Percentiles rank a stretch among this genome's conserved stretches.
phyloP scores from a whole-genome alignment of 73 alveolate species.

The Blepharisma stoltei region DNA sequence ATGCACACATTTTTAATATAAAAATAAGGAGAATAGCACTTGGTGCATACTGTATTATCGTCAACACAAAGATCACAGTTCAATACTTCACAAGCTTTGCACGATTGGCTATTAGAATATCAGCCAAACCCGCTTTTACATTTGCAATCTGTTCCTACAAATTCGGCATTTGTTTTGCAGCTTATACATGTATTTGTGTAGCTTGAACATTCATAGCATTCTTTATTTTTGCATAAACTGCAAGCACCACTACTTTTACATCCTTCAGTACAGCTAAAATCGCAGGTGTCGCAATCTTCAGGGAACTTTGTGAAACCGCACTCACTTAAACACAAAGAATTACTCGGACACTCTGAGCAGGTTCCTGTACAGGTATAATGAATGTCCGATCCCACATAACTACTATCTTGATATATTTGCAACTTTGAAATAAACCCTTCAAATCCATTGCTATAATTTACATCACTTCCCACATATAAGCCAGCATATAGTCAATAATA shows the following conservation, averaged over 20 bases:
- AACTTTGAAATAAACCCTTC: too few species aligned
- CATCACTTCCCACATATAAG: too few species aligned
- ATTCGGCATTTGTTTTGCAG: neutral
- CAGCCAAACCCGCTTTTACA: neutral
- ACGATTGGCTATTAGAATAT: neutral
- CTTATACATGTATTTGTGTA: neutral
- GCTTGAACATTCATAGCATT: slow-evolving; percentile 5
- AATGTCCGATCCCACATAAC: neutral
- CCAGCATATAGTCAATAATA: too few species aligned
- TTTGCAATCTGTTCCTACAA: neutral
- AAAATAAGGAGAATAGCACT: neutral
- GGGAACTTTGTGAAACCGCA: neutral
- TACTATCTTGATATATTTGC: too few species aligned
- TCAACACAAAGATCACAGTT: slow-evolving; percentile 7
- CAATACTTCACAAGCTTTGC: neutral
- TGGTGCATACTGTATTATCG: neutral
- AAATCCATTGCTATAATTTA: too few species aligned
- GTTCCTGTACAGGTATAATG: neutral
- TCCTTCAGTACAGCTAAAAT: neutral
- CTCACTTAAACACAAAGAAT: neutral
- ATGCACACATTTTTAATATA: neutral
- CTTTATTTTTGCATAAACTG: neutral
- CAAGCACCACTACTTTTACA: slow-evolving; percentile 9
- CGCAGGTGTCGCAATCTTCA: neutral
- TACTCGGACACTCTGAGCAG: neutral